Base-by-base conservation (phyloP, 2,329 filamentous ascomycete genomes). In the Fusarium nelsonii region DNA sequence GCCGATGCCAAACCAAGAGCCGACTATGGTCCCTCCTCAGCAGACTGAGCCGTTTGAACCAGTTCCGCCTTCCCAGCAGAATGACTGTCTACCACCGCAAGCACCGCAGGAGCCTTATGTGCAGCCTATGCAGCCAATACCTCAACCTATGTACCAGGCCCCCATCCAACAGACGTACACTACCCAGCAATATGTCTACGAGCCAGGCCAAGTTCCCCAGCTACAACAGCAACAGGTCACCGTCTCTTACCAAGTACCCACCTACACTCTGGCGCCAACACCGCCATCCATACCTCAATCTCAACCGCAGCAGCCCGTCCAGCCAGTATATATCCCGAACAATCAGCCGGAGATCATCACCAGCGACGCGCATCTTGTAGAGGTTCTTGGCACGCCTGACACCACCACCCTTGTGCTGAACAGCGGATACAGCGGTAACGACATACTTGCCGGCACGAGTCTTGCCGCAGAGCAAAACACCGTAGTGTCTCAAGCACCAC, bases 341-440 rank as follows among this genome's bases (percentile, higher is more conserved):
- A 68, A 67, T 4, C 69, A 67, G 5, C 66, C 66, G 0, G 63
- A 70, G 30, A 70, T 70, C 4, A 70, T 69, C 23, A 70, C 66
- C 0, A 69, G 62, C 5, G 57, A 69, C 0, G 49, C 8, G 2
- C 62, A 68, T 32, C 28, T 69, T 0, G 62, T 69, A 4, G 66
- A 69, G 23, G 49, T 54, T 2, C 52, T 46, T 0, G 23, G 28
- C 5, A 32, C 11, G 15, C 7, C 45, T 3, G 65, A 54, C 1
- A 52, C 30, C 3, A 49, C 65, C 3, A 40, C 26, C 1, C 28
- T 51, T 15, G 11, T 49, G 3, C 0, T 48, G 0, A 45, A 16
- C 1, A 28, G 46, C 12, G 65, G 44, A 8, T 57, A 62, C 3
- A 23, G 45, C 1, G 37, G 26, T 8, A 70, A 54, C 0, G 56